Percentiles rank a stretch among this genome's conserved stretches.
These are phyloP conservation scores for Talaromyces sp. DNA, from an alignment of 2,329 filamentous ascomycete genomes.

Conservation along the genomic window DNA sequence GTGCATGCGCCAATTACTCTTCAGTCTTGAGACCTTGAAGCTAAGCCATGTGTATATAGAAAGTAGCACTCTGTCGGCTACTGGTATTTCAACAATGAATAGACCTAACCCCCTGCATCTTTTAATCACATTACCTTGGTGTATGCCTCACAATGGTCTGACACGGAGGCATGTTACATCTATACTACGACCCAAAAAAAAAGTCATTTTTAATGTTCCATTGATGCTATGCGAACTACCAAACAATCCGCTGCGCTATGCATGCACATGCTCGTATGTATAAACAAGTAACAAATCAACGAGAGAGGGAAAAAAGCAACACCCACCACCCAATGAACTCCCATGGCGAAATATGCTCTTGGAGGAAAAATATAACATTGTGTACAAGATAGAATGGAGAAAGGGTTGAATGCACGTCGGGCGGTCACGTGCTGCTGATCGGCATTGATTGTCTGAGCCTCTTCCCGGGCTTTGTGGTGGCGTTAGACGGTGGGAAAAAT, in stretches of 20 bases:
- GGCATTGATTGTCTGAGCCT: slow-evolving; percentile 3
- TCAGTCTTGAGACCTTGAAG: too few species aligned
- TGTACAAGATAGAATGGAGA: slow-evolving; percentile 2
- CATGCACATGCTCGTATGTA: slow-evolving; percentile 16
- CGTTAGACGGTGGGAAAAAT: slow-evolving; percentile 21
- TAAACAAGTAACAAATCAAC: slow-evolving; percentile 6
- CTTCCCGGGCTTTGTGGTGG: slow-evolving; percentile 5
- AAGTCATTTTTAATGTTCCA: neutral
- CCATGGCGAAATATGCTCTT: slow-evolving; percentile 14
- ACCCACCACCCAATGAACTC: slow-evolving; percentile 16
- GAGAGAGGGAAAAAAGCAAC: neutral
- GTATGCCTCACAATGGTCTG: neutral
- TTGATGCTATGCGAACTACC: slow-evolving; percentile 14
- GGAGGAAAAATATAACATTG: slow-evolving; percentile 5
- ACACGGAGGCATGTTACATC: neutral
- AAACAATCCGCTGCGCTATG: slow-evolving; percentile 19
- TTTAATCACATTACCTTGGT: too few species aligned
- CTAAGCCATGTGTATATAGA: too few species aligned
- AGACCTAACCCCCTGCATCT: too few species aligned
- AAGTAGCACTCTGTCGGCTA: too few species aligned
- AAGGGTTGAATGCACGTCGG: neutral
- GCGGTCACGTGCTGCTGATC: slow-evolving; percentile 8
- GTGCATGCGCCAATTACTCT: too few species aligned
- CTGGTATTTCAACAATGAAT: too few species aligned
- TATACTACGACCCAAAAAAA: neutral